Evolutionary conservation across 345 rosid species (phyloP).

Genomic region (Limnanthes douglasii): DNA sequence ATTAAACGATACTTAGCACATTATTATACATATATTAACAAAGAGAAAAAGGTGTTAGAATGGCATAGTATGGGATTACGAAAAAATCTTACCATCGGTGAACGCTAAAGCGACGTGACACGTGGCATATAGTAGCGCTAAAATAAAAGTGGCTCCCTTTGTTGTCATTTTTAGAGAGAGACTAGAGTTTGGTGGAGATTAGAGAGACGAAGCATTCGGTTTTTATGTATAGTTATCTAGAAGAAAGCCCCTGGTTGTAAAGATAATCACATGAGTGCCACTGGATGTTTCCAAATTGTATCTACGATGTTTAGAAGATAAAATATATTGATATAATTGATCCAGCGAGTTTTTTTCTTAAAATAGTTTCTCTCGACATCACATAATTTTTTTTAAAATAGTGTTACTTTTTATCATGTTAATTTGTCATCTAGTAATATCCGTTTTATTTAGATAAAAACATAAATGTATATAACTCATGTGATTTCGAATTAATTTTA

Average conservation of each 20-base stretch:
- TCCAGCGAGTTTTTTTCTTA: too few relatives aligned
- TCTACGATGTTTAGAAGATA: too few relatives aligned
- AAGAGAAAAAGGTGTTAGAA: not conserved
- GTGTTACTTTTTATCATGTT: too few relatives aligned
- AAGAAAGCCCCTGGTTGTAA: constrained; percentile 14
- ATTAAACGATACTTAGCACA: not conserved
- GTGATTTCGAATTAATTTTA: too few relatives aligned
- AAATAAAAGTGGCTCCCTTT: constrained; percentile 23
- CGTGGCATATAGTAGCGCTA: constrained; percentile 20
- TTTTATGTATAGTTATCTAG: constrained; percentile 14
- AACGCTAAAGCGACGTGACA: constrained; percentile 16
- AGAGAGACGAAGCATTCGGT: not conserved
- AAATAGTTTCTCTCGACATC: too few relatives aligned
- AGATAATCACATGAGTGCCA: constrained; percentile 22
- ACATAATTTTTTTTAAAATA: too few relatives aligned
- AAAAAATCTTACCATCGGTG: constrained; percentile 26
- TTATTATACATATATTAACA: not conserved
- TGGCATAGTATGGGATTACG: not conserved
- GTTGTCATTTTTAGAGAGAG: constrained; percentile 8
- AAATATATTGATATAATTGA: too few relatives aligned
- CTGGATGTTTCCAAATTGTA: constrained; percentile 20
- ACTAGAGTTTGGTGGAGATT: not conserved
- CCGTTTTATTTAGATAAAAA: too few relatives aligned
- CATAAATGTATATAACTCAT: too few relatives aligned
- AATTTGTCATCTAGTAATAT: too few relatives aligned